Conservation (phyloP, 108 stramenopile genomes). For the Seminavis robusta region DNA sequence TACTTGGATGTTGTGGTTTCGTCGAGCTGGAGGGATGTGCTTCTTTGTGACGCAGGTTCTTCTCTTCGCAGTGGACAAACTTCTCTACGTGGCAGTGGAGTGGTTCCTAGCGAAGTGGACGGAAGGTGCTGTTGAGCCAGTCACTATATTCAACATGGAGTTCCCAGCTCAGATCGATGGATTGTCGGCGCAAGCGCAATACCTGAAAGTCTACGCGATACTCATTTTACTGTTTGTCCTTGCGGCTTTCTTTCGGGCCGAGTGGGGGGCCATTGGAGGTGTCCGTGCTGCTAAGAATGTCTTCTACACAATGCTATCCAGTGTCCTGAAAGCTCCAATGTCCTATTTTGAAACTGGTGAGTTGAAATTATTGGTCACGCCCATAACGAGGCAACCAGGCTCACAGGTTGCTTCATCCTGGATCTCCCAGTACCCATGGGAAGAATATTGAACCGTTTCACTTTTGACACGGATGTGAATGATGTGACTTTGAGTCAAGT, state of each 20-base stretch:
- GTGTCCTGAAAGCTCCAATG: constrained; percentile 67
- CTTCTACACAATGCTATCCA: constrained; percentile 34
- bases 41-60: constrained; percentile 39
- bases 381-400: too few species aligned
- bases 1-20: constrained; percentile 74
- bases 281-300: constrained; percentile 18
- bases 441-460: constrained; percentile 88
- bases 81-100: constrained; percentile 67
- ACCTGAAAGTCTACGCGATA: constrained; percentile 44
- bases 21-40: constrained; percentile 54
- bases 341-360: constrained; percentile 93
- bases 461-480: constrained; percentile 84
- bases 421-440: constrained; percentile 92
- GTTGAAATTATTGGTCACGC: too few species aligned
- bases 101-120: constrained; percentile 84
- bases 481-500: constrained; percentile 62
- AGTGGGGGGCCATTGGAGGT: constrained; percentile 33
- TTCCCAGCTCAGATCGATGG: constrained; percentile 62
- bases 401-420: constrained; percentile 81
- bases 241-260: constrained; percentile 41
- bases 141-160: constrained; percentile 35
- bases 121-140: constrained; percentile 25
- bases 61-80: constrained; percentile 60
- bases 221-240: constrained; percentile 39
- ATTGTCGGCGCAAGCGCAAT: constrained; percentile 44